Evolutionary conservation across 139 green algal genomes (phyloP).

Genomic region (Micractinium conductrix): DNA sequence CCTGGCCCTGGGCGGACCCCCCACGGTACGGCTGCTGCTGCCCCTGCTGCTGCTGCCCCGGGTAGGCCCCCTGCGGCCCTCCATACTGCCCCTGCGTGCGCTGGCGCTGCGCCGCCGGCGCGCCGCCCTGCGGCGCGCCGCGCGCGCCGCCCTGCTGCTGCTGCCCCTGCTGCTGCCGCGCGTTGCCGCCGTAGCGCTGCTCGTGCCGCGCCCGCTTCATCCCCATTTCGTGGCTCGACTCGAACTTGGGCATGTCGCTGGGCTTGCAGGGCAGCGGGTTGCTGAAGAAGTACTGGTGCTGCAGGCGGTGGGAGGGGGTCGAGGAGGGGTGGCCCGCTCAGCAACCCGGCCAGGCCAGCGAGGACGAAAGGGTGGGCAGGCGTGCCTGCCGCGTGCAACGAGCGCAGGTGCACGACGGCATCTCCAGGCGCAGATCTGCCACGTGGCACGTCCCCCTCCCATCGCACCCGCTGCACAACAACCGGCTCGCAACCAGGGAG

Average conservation of each 20-base stretch:
- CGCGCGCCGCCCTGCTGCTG: constrained; percentile 2
- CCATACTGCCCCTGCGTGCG: constrained; percentile 29
- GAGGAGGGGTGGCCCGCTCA: background rate
- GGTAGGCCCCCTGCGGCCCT: background rate
- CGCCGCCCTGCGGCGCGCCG: background rate
- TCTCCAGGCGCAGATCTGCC: background rate
- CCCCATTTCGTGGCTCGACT: constrained; percentile 22
- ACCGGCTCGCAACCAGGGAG: constrained; percentile 56
- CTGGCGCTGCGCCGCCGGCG: constrained; percentile 23
- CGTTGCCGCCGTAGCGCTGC: background rate
- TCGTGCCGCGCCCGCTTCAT: constrained; percentile 34
- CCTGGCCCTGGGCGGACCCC: background rate
- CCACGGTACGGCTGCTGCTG: constrained; percentile 2
- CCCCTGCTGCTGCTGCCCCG: background rate
- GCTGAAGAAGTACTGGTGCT: constrained; percentile 10
- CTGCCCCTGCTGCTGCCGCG: background rate
- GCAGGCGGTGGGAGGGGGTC: background rate
- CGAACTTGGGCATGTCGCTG: constrained; percentile 13
- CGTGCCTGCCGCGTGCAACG: background rate
- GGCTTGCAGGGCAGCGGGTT: constrained; percentile 3
- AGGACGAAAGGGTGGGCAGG: background rate
- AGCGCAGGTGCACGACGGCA: background rate
- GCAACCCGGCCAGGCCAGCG: no score
- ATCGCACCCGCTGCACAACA: background rate
- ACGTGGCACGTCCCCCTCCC: background rate